Percentiles rank a stretch among this genome's conserved stretches.
These are phyloP conservation scores for Lipomyces lipofer DNA, from an alignment of 805 yeast genomes.

Conservation along the genomic window DNA sequence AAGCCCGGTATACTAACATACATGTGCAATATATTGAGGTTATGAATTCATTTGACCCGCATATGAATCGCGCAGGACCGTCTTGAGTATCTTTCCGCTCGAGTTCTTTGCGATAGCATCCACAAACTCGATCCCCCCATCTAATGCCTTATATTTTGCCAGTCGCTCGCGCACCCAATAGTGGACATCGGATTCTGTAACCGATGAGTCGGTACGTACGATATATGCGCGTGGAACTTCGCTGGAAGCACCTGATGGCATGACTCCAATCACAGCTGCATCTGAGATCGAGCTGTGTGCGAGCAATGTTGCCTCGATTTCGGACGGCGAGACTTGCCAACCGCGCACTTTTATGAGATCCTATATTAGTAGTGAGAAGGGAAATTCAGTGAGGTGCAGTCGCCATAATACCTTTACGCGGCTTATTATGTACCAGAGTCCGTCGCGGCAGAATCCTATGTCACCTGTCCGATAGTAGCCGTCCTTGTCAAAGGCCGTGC, in stretches of 20 bases:
- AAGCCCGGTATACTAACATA: too few relatives aligned
- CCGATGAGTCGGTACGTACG: neutral
- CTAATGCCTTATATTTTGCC: neutral
- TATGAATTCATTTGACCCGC: neutral
- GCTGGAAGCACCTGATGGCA: neutral
- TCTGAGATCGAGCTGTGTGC: neutral
- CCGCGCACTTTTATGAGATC: neutral
- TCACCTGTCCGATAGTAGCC: neutral
- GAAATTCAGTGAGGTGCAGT: neutral
- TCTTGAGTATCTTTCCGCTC: neutral
- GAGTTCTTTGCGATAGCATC: neutral
- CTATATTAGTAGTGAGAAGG: neutral
- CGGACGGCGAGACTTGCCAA: neutral
- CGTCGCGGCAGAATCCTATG: neutral
- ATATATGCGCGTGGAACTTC: neutral
- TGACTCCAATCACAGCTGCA: neutral
- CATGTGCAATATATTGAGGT: too few relatives aligned
- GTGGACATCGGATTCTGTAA: neutral
- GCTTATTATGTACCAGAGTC: neutral
- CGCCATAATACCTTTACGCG: neutral
- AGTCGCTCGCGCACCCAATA: neutral
- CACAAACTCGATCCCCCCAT: neutral
- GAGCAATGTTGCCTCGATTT: neutral
- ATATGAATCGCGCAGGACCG: neutral
- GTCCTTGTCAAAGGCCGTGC: neutral